These are phyloP conservation scores for Diphasiastrum complanatum DNA, from an alignment of 83 land plant genomes.

Conservation along the genomic window DNA sequence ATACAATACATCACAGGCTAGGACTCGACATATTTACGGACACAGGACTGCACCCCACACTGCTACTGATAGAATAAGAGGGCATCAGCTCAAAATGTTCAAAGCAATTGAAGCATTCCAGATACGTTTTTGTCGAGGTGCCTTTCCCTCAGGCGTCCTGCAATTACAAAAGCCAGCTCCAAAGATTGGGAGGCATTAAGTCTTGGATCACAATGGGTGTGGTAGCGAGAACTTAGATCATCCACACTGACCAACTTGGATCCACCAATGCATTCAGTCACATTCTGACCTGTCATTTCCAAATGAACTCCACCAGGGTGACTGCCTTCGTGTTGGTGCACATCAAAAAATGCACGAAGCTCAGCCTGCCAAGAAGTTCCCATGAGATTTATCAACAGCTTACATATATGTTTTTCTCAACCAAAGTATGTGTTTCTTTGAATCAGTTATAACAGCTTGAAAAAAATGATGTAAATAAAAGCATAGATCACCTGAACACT, in stretches of 20 bases:
- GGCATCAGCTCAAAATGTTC: no score
- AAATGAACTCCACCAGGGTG: constrained; percentile 77
- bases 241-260: constrained; percentile 47
- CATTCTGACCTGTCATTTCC: constrained; percentile 82
- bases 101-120: no score
- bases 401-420: not conserved
- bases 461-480: not conserved
- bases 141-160: constrained; percentile 60
- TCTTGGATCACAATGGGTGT: constrained; percentile 82
- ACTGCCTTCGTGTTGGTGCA: constrained; percentile 76
- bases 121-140: no score
- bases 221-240: constrained; percentile 62
- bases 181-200: constrained; percentile 76
- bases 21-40: no score
- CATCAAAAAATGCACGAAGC: constrained; percentile 72
- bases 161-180: constrained; percentile 69
- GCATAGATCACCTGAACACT: no score
- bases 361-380: constrained; percentile 45
- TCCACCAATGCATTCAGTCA: constrained; percentile 75
- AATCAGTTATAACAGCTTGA: not conserved
- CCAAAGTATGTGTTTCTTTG: not conserved
- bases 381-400: not conserved
- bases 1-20: no score
- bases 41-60: no score
- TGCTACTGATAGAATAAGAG: no score